A percentile compares a stretch with the other conserved stretches of the same genome.
phyloP scores from a whole-genome alignment of 2,329 filamentous ascomycete species.

The Aspergillus brasiliensis region DNA sequence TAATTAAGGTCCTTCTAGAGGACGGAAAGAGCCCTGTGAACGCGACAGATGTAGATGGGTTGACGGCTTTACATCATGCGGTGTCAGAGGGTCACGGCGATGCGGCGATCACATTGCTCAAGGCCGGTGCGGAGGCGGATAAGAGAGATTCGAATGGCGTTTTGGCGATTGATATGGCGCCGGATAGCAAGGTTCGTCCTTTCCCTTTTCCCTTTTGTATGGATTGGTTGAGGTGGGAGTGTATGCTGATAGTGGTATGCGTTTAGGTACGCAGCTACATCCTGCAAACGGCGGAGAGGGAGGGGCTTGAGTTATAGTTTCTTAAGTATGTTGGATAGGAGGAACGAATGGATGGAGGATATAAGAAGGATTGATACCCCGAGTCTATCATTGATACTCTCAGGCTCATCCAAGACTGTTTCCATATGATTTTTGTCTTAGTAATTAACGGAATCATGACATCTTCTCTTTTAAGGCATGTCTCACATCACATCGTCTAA shows the following conservation, averaged over 20 bases:
- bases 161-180: slow-evolving; percentile 77
- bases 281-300: slow-evolving; percentile 73
- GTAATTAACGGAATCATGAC: slow-evolving; percentile 2
- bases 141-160: slow-evolving; percentile 73
- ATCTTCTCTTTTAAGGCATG: slow-evolving; percentile 6
- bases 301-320: slow-evolving; percentile 68
- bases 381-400: background rate
- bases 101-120: slow-evolving; percentile 78
- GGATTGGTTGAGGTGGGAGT: background rate
- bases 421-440: background rate
- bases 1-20: slow-evolving; percentile 77
- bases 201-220: slow-evolving; percentile 1
- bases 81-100: slow-evolving; percentile 68
- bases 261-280: slow-evolving; percentile 73
- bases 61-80: slow-evolving; percentile 84
- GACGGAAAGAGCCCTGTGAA: slow-evolving; percentile 77
- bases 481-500: slow-evolving; percentile 19
- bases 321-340: background rate
- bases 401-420: background rate
- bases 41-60: slow-evolving; percentile 77
- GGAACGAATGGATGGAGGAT: background rate
- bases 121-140: slow-evolving; percentile 78
- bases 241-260: slow-evolving; percentile 6
- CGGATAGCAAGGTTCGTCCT: slow-evolving; percentile 73
- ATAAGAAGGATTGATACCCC: slow-evolving; percentile 11